Conservation (phyloP, 257 asterid genomes). For the Nicotiana noctiflora region DNA sequence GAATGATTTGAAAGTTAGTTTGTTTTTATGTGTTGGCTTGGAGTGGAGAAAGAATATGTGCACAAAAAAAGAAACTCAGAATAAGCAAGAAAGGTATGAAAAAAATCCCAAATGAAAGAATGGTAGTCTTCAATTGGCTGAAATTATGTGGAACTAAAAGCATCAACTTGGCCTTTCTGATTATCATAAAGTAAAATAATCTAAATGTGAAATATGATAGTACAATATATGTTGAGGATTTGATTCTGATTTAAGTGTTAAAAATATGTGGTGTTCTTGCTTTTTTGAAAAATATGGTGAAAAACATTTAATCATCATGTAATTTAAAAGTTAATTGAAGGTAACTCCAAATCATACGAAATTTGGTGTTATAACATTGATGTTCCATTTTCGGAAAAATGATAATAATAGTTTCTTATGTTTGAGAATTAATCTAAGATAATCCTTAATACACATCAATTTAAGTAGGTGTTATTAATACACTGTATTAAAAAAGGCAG, state of each 20-base stretch:
- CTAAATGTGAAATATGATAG: neutral
- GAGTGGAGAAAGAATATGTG: neutral
- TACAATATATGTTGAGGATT: neutral
- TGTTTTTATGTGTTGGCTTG: neutral
- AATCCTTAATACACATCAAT: too few species aligned
- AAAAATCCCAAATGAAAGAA: neutral
- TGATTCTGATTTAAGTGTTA: neutral
- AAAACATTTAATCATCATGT: too few species aligned
- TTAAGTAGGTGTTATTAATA: too few species aligned
- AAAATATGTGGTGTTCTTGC: too few species aligned
- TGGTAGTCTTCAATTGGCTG: neutral
- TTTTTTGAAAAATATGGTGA: too few species aligned
- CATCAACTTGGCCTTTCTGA: neutral
- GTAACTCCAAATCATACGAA: too few species aligned
- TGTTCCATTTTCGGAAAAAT: neutral
- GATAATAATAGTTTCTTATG: too few species aligned
- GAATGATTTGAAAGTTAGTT: neutral
- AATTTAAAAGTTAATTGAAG: too few species aligned
- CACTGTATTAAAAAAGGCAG: too few species aligned
- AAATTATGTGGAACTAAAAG: neutral
- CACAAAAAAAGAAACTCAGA: neutral
- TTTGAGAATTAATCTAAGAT: too few species aligned
- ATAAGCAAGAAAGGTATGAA: neutral
- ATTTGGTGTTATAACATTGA: neutral
- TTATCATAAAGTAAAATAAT: neutral